Percentiles rank a stretch among this genome's conserved stretches.
These are phyloP conservation scores for Gamsiella multidivaricata DNA, from an alignment of 192 early-diverging fungal species.

Conservation along the genomic window DNA sequence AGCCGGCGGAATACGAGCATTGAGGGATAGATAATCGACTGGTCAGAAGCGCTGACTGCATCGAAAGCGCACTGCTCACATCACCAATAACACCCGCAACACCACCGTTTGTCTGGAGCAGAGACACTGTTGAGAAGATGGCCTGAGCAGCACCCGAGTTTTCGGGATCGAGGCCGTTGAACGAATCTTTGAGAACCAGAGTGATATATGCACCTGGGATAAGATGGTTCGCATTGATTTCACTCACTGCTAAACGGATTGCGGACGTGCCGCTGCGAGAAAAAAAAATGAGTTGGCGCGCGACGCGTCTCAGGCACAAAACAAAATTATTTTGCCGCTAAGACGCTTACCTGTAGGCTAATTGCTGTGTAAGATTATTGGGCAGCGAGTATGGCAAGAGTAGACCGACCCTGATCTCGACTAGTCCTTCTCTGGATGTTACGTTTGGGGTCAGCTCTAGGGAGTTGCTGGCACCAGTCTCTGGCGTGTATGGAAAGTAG, in stretches of 20 bases:
- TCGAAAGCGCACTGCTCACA: constrained; percentile 61
- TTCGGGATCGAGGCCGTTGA: constrained; percentile 52
- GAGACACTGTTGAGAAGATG: constrained; percentile 60
- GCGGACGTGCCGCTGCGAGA: constrained; percentile 58
- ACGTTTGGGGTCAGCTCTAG: constrained; percentile 41
- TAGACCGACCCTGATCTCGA: constrained; percentile 43
- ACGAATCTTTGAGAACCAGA: constrained; percentile 62
- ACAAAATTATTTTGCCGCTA: not conserved
- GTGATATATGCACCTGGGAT: constrained; percentile 65
- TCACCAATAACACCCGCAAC: constrained; percentile 65
- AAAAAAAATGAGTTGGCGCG: not conserved
- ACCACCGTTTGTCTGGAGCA: constrained; percentile 56
- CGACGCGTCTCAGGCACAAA: not conserved
- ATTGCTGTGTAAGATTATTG: constrained; percentile 41
- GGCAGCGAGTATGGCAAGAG: constrained; percentile 46
- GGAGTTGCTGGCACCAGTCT: constrained; percentile 36
- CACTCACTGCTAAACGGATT: constrained; percentile 61
- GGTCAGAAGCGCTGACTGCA: constrained; percentile 61
- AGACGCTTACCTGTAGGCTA: constrained; percentile 48
- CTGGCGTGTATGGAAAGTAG: constrained; percentile 28
- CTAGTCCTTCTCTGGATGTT: constrained; percentile 16
- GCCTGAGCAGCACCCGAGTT: constrained; percentile 61
- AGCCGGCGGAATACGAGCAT: constrained; percentile 63
- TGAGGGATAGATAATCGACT: constrained; percentile 62
- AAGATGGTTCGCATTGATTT: constrained; percentile 57